Base-by-base conservation (phyloP, 495 filamentous ascomycete species). In the Apodospora peruviana region DNA sequence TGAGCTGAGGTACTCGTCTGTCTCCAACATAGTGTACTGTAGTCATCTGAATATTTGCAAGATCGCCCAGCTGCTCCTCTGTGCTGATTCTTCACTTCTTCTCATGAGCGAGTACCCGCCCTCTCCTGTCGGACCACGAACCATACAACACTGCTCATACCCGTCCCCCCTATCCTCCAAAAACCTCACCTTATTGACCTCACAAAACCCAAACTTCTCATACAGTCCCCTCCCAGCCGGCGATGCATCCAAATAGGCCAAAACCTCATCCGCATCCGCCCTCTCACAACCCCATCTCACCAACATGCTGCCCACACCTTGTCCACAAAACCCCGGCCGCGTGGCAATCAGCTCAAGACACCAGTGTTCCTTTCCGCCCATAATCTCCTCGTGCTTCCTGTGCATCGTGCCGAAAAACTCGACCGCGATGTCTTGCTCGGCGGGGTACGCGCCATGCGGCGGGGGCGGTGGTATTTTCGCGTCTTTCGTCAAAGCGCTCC, bases 221-320 rank as follows among this genome's bases (percentile, higher is more conserved):
- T 84, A 85, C n/a, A 85, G 20, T 9, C 63, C 60, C 29, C 64
- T 64, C 8, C 80, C 80, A 8, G 65, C 66, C 5, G 67, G 71
- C 25, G 77, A 78, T 0, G 76, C 74, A 47, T 82, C 79, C 4
- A 84, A 55, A 61, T 76, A 84, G 4, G 74, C 58, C 40, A 70
- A 66, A 20, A 64, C 51, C 0, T 69, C 67, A 14, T 60, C 66
- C 17, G 63, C 58, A 60, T 83, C 80, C 5, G 77, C 79, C 54
- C 65, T 66, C 21, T 64, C 53, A 5, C 73, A 48, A 0, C 79
- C 79, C 69, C 73, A 78, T 27, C 62, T 52, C 34, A 84, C 43
- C 12, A 84, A 47, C 50, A 63, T 59, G 14, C 60, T 65, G 5
- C 72, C 78, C 0, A 77, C 66, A 0, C 81, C 81, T 45, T 61